phyloP scores from a whole-genome alignment of 163 green algal species.

The Coccomyxa subellipsoidea region DNA sequence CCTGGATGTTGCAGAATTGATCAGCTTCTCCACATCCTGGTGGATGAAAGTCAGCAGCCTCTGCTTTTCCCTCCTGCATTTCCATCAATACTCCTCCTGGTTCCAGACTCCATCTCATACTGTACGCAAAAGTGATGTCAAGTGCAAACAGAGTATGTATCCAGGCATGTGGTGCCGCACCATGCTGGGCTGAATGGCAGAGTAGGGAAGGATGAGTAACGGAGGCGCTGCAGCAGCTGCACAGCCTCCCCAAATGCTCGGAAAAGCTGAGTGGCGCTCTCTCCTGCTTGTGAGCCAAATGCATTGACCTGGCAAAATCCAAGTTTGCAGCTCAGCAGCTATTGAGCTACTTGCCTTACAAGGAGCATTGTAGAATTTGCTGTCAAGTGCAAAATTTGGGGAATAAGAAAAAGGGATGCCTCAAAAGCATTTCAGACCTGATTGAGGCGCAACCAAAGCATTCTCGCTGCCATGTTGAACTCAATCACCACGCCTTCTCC shows the following conservation, averaged over 20 bases:
- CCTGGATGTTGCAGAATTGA: background rate
- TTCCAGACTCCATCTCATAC: no score
- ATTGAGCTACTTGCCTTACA: no score
- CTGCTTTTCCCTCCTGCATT: background rate
- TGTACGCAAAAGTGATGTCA: background rate
- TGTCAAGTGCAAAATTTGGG: no score
- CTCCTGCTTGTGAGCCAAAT: background rate
- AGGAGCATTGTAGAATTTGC: no score
- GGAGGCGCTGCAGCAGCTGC: background rate
- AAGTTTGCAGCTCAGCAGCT: no score
- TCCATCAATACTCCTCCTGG: background rate
- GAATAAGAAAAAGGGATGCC: no score
- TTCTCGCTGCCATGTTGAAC: background rate
- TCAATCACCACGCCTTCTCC: background rate
- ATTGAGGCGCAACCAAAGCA: background rate
- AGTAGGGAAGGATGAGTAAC: background rate
- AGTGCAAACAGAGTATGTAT: background rate
- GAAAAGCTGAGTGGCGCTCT: background rate
- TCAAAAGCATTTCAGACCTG: background rate
- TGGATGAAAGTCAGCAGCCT: background rate
- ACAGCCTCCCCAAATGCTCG: background rate
- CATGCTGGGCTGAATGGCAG: background rate
- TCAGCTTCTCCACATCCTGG: background rate
- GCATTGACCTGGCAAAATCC: background rate
- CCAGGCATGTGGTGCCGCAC: background rate